phyloP scores from a whole-genome alignment of 2,329 filamentous ascomycete genomes.

The Cladosporium colombiae region DNA sequence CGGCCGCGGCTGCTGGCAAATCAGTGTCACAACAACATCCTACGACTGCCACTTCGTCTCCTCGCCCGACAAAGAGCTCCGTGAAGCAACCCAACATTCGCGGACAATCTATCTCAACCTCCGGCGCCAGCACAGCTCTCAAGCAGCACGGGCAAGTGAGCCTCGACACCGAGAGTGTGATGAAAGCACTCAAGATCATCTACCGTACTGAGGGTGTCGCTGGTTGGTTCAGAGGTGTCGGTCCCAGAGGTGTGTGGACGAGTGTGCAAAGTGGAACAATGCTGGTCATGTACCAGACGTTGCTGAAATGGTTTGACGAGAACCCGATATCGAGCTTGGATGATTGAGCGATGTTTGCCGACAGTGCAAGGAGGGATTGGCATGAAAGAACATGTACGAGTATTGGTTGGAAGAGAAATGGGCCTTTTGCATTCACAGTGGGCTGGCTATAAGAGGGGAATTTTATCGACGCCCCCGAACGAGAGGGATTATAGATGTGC shows the following conservation, averaged over 20 bases:
- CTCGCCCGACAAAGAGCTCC: constrained; percentile 19
- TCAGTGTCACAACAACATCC: neutral
- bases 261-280: constrained; percentile 96
- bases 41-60: constrained; percentile 17
- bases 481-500: constrained; percentile 11
- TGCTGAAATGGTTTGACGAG: constrained; percentile 75
- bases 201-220: constrained; percentile 85
- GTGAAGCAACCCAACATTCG: constrained; percentile 24
- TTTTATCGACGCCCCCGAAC: neutral
- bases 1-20: constrained; percentile 1
- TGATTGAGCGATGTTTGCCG: neutral
- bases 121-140: constrained; percentile 81
- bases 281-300: constrained; percentile 90
- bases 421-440: neutral
- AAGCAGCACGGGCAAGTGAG: constrained; percentile 75
- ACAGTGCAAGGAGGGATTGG: neutral
- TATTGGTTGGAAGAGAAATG: neutral
- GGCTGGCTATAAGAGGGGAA: neutral
- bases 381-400: constrained; percentile 3
- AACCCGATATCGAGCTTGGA: constrained; percentile 41
- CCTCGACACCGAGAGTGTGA: constrained; percentile 85
- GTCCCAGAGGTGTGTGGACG: constrained; percentile 91
- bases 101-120: constrained; percentile 70
- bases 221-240: constrained; percentile 93
- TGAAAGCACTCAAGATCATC: constrained; percentile 80